phyloP scores from a whole-genome alignment of 495 filamentous ascomycete genomes.

The Penicillium odoratum region DNA sequence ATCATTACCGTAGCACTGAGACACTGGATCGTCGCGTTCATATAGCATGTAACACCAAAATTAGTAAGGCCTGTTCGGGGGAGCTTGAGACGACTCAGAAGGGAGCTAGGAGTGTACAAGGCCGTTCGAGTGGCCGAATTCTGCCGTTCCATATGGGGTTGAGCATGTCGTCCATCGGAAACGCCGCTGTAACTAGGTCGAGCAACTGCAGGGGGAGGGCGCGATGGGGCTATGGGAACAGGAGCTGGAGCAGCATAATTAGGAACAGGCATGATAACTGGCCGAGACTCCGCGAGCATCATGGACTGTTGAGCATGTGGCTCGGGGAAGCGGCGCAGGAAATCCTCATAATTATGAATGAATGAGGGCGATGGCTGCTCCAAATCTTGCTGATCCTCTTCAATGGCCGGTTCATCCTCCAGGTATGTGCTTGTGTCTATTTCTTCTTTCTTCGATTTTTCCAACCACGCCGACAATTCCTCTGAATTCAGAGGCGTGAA shows the following conservation, averaged over 20 bases:
- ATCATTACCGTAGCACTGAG: conserved; percentile 74
- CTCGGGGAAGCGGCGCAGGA: conserved; percentile 79
- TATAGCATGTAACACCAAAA: conserved; percentile 82
- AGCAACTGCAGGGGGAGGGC: conserved; percentile 83
- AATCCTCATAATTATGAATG: conserved; percentile 67
- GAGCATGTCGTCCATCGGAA: conserved; percentile 61
- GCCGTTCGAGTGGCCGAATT: conserved; percentile 47
- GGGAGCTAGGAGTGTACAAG: conserved; percentile 44
- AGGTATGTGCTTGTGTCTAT: conserved; percentile 47
- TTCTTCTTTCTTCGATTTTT: conserved; percentile 57
- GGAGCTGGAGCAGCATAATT: conserved; percentile 38
- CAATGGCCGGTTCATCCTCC: conserved; percentile 38
- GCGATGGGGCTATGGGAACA: conserved; percentile 46
- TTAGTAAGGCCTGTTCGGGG: conserved; percentile 76
- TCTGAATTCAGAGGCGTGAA: conserved; percentile 61
- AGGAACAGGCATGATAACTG: conserved; percentile 20
- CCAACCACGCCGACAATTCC: conserved; percentile 60
- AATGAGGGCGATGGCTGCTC: conserved; percentile 45
- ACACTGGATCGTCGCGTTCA: conserved; percentile 85
- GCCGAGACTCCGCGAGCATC: conserved; percentile 42
- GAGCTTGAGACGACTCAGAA: conserved; percentile 51
- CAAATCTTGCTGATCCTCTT: conserved; percentile 36
- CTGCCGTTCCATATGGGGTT: conserved; percentile 50
- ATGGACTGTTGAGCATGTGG: conserved; percentile 78
- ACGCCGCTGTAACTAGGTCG: conserved; percentile 88